Conservation (phyloP, 495 filamentous ascomycete genomes). For the Xylaria scruposa region DNA sequence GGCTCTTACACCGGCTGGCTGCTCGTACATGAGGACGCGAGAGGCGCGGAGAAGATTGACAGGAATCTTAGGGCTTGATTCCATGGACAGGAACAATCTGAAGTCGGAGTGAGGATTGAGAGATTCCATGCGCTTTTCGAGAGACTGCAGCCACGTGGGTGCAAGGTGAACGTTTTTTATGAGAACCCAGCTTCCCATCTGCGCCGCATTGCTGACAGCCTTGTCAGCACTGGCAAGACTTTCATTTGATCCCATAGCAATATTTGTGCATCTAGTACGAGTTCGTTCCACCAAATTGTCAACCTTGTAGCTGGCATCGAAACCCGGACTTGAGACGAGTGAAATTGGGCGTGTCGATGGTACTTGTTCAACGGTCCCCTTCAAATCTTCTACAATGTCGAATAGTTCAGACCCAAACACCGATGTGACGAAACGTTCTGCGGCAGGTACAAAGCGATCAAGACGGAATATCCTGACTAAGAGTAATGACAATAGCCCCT, state of each 20-base stretch:
- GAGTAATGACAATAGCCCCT: constrained; percentile 81
- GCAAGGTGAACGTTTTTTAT: constrained; percentile 99
- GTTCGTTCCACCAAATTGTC: constrained; percentile 88
- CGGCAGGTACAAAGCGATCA: constrained; percentile 91
- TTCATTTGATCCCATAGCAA: constrained; percentile 98
- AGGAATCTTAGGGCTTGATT: constrained; percentile 94
- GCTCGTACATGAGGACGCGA: constrained; percentile 95
- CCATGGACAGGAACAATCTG: constrained; percentile 96
- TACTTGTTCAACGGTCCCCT: constrained; percentile 84
- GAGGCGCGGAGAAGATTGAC: constrained; percentile 95
- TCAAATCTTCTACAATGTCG: constrained; percentile 81
- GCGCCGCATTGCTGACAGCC: constrained; percentile 90
- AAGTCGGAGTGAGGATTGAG: constrained; percentile 95
- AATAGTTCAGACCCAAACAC: constrained; percentile 88
- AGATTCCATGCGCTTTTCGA: constrained; percentile 95
- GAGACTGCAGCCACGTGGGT: constrained; percentile 91
- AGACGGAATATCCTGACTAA: constrained; percentile 94
- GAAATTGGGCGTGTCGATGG: constrained; percentile 85
- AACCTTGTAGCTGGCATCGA: constrained; percentile 98
- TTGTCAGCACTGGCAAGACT: constrained; percentile 91
- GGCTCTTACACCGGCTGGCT: constrained; percentile 92
- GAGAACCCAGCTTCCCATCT: constrained; percentile 92
- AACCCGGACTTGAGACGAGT: constrained; percentile 91
- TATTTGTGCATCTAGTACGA: constrained; percentile 85
- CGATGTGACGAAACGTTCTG: constrained; percentile 85